These are phyloP conservation scores for Sisymbrium irio DNA, from an alignment of 345 rosid species.

Conservation along the genomic window DNA sequence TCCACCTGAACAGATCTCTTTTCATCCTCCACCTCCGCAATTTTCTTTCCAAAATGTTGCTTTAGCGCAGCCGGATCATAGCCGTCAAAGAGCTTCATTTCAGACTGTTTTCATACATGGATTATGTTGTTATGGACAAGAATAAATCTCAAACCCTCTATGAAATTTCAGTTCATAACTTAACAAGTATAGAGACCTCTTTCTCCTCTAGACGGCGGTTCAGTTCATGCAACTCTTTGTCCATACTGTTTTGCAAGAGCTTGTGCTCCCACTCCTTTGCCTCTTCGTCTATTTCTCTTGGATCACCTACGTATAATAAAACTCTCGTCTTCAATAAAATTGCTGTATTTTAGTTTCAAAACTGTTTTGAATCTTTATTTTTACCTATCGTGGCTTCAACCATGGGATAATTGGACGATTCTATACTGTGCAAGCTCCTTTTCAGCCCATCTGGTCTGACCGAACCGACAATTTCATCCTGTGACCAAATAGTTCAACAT, in stretches of 20 bases:
- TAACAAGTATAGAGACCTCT: slow-evolving; percentile 59
- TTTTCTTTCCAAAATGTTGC: slow-evolving; percentile 95
- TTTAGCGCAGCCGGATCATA: slow-evolving; percentile 66
- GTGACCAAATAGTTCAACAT: slow-evolving; percentile 8
- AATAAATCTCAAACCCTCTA: not conserved
- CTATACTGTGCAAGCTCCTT: slow-evolving; percentile 81
- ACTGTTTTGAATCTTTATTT: not conserved
- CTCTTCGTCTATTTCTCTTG: slow-evolving; percentile 79
- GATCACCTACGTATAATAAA: slow-evolving; percentile 52
- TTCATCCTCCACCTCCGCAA: slow-evolving; percentile 86
- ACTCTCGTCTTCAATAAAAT: slow-evolving; percentile 10
- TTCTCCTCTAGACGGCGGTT: slow-evolving; percentile 89
- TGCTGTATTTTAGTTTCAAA: not conserved
- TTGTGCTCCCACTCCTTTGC: slow-evolving; percentile 98
- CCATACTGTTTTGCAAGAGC: slow-evolving; percentile 87
- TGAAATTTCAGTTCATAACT: not conserved
- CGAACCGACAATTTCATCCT: slow-evolving; percentile 73
- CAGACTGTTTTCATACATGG: slow-evolving; percentile 53
- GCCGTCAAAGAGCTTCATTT: slow-evolving; percentile 89
- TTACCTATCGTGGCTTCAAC: slow-evolving; percentile 67
- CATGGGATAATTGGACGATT: slow-evolving; percentile 77
- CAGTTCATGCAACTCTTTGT: slow-evolving; percentile 86
- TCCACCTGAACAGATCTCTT: slow-evolving; percentile 84
- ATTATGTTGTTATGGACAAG: not conserved
- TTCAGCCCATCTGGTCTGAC: slow-evolving; percentile 79